Base-by-base conservation (phyloP, 148 eudicot species). In the Rhododendron williamsianum region DNA sequence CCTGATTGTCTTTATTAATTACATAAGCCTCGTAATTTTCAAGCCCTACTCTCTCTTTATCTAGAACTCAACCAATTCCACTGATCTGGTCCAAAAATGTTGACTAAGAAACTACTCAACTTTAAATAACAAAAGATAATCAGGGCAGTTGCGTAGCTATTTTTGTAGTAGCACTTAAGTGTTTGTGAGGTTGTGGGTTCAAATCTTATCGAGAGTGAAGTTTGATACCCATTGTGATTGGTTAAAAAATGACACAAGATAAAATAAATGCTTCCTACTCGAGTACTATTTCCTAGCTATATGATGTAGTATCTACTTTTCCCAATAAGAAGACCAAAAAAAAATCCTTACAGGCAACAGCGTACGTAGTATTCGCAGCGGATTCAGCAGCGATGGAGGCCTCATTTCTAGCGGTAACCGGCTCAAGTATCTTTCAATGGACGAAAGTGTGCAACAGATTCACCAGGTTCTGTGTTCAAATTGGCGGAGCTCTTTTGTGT, bases 361-460 rank as follows among this genome's bases (percentile, higher is more conserved):
- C 81, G 25, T 95, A 95, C 90, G 1, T 87, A 1, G 87, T 91
- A 84, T 93, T 95, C 41, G 91, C 92, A 0, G 83, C 90, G 9
- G 84, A 63, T 11, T 84, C 91, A 21, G 94, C 95, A 0, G 84
- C 92, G 8, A 16, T 46, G 0, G 74, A 83, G 18, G 88, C 84
- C 1, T 81, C 95, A 25, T 0, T 88, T 7, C 8, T 90, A 3
- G 98, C 92, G n/a, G 3, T 93, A 23, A 81, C 82, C 10, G 98
- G 98, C 0, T 76, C 77, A 19, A 69, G 81, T 4, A 88, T 58
- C 23, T 76, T 95, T 2, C 85, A 91, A 19, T 95, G 98, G 98
- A 87, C 90, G 91, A 93, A 94, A 81, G 15, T 93, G 25, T 95
- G 98, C 90, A 49, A 88, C 88, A 91, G 27, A 35, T 94, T 79